phyloP scores from a whole-genome alignment of 768 basidiomycete species.

The Saitozyma sp. region DNA sequence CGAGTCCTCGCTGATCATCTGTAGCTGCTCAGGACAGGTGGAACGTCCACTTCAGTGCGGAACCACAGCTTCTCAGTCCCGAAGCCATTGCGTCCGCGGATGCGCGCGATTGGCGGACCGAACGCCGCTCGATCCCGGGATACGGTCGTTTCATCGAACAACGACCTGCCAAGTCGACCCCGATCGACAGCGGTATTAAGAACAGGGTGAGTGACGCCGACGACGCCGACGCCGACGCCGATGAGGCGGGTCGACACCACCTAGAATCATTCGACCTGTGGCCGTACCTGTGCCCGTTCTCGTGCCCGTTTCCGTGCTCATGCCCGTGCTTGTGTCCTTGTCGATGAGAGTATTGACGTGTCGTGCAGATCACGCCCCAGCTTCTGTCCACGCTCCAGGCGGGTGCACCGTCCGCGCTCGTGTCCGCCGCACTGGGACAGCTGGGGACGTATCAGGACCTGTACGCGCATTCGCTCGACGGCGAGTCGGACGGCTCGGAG shows the following conservation, averaged over 20 bases:
- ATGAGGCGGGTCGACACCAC: too few species aligned
- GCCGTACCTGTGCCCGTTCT: too few species aligned
- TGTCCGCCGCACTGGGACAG: conserved; percentile 61
- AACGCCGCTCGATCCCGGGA: conserved; percentile 59
- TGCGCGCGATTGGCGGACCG: conserved; percentile 61
- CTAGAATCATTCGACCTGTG: too few species aligned
- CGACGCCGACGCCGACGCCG: too few species aligned
- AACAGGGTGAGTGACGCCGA: too few species aligned
- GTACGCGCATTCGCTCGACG: conserved; percentile 67
- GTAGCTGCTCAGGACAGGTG: conserved; percentile 53
- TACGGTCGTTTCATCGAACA: conserved; percentile 63
- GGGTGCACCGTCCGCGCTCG: conserved; percentile 32
- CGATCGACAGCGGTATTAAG: too few species aligned
- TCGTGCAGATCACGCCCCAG: conserved; percentile 41
- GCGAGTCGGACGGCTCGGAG: conserved; percentile 56
- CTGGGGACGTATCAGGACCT: conserved; percentile 70
- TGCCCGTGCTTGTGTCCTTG: too few species aligned
- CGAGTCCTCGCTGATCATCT: background rate
- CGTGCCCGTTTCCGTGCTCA: too few species aligned
- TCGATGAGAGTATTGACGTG: too few species aligned
- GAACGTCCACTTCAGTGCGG: conserved; percentile 72
- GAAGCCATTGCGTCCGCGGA: conserved; percentile 61
- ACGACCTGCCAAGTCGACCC: conserved; percentile 16
- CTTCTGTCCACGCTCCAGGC: conserved; percentile 62
- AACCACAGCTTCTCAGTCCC: conserved; percentile 55